Evolutionary conservation across 2,329 filamentous ascomycete genomes (phyloP).

Genomic region (Trichoderma sp.): DNA sequence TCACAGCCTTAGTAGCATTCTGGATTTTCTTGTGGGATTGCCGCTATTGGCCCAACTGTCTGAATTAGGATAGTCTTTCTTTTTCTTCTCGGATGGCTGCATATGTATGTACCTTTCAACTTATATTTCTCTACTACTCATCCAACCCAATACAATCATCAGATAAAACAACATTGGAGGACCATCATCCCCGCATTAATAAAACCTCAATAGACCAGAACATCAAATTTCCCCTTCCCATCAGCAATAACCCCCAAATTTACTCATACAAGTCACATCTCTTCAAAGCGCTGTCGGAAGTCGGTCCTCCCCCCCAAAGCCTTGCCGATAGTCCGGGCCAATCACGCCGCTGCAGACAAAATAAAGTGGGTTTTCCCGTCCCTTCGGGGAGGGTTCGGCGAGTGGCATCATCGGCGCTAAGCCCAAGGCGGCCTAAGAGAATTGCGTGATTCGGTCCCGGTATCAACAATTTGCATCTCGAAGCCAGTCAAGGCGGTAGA

Average conservation of each 20-base stretch:
- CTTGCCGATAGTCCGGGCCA: slow-evolving; percentile 19
- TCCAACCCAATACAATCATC: background rate
- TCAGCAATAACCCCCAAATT: background rate
- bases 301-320: slow-evolving; percentile 4
- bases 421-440: slow-evolving; percentile 32
- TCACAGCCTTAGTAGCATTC: background rate
- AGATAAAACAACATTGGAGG: background rate
- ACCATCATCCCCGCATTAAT: background rate
- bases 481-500: slow-evolving; percentile 14
- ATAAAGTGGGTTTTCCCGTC: slow-evolving; percentile 22
- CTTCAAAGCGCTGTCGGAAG: slow-evolving; percentile 13
- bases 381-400: slow-evolving; percentile 16
- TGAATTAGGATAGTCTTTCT: background rate
- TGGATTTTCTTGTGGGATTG: background rate
- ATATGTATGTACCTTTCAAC: background rate
- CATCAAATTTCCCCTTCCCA: background rate
- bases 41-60: slow-evolving; percentile 1
- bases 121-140: background rate
- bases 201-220: too few relatives aligned
- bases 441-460: slow-evolving; percentile 41
- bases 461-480: slow-evolving; percentile 35
- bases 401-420: slow-evolving; percentile 32
- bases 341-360: slow-evolving; percentile 37
- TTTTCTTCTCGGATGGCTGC: background rate
- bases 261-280: background rate